A percentile compares a stretch with the other conserved stretches of the same genome.
These are phyloP conservation scores for Wickerhamiella pararugosa DNA, from an alignment of 1,139 yeast species.

Conservation along the genomic window DNA sequence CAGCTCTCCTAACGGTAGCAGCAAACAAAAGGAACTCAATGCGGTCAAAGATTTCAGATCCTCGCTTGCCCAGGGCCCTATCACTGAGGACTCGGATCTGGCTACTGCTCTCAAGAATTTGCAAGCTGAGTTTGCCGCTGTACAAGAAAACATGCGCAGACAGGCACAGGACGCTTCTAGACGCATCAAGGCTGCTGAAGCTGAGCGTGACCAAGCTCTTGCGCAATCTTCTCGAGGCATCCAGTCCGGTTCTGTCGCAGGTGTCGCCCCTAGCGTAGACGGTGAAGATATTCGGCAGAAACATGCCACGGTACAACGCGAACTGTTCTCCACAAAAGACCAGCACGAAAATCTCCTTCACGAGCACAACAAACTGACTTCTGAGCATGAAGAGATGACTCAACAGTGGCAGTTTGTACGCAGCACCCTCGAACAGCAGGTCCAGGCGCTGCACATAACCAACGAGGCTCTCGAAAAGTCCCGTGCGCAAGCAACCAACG, in stretches of 20 bases:
- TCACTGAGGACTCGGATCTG: no score
- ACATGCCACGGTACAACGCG: conserved; percentile 4
- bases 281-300: neutral
- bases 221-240: neutral
- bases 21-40: neutral
- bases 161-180: conserved; percentile 25
- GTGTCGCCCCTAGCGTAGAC: neutral
- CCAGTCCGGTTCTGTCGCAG: neutral
- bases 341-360: conserved; percentile 2
- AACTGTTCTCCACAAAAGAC: neutral
- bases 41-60: neutral
- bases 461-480: conserved; percentile 7
- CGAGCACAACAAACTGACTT: conserved; percentile 1
- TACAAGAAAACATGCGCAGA: conserved; percentile 19
- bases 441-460: conserved; percentile 7
- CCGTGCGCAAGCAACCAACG: conserved; percentile 2
- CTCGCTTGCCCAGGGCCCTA: neutral
- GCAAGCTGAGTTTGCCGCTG: conserved; percentile 23
- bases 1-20: conserved; percentile 2
- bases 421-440: conserved; percentile 7
- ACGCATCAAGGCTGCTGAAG: conserved; percentile 16
- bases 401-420: conserved; percentile 1
- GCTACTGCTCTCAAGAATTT: conserved; percentile 21
- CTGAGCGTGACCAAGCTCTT: conserved; percentile 14
- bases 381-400: conserved; percentile 1